Base-by-base conservation (phyloP, 164 flowering plant genomes). In the Magnolia officinalis region DNA sequence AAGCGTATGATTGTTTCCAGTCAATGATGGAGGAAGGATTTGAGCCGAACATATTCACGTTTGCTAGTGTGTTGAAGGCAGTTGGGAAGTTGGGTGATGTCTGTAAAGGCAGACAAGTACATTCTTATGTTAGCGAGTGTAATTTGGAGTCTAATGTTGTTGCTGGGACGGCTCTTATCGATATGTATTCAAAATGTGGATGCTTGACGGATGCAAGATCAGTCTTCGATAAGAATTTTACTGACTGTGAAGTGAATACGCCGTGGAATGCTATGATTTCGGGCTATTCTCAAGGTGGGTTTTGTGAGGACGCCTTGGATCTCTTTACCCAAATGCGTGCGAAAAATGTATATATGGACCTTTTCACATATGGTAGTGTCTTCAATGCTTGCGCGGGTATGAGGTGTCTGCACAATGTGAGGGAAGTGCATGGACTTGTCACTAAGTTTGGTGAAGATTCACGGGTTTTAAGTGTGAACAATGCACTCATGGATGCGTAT, bases 261-360 rank as follows among this genome's bases (percentile, higher is more conserved):
- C 95, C 91, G 7, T 89, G 92, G 95, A 91, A 91, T 77, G 90
- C 91, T 0, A 86, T 89, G 89, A 86, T 89, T 65, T 82, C 91
- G 0, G 91, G 87, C 19, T 91, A 84, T 80, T 79, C 83, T 29
- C 85, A 81, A 29, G 50, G 76, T 76, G 88, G 84, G 50, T 24
- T 50, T 72, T 50, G 78, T 71, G 24, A 75, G 72, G 86, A 88
- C 77, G 87, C 92, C 37, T 74, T 87, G 75, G 76, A 80, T 19
- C 81, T 88, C 13, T 87, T 75, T 76, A 72, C 51, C 19, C 55
- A 70, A 71, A 89, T 89, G 90, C 78, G 80, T 74, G 75, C 73
- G 26, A 89, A 78, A 5, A 70, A 77, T 73, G 74, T 86, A 18
- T 58, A 79, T 55, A 16, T 76, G 2, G 91, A 91, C 70, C 59